A percentile compares a stretch with the other conserved stretches of the same genome.
These are phyloP conservation scores for Punctularia strigosozonata DNA, from an alignment of 768 basidiomycete species.

Conservation along the genomic window DNA sequence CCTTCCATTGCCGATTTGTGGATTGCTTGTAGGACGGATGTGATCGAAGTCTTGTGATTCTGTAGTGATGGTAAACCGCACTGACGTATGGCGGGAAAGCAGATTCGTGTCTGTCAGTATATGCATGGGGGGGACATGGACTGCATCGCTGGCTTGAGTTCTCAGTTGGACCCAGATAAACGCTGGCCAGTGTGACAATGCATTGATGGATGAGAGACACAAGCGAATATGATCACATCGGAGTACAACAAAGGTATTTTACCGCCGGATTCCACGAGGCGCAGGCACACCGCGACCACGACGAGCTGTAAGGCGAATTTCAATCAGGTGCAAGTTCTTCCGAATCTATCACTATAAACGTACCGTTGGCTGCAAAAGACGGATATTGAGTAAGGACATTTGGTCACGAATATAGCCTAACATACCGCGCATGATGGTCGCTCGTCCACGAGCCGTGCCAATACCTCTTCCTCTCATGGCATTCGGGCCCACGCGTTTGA, in stretches of 20 bases:
- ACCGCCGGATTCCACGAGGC: slow-evolving; percentile 73
- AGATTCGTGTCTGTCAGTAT: too few species aligned
- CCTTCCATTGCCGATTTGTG: too few species aligned
- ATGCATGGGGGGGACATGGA: too few species aligned
- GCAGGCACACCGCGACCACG: slow-evolving; percentile 78
- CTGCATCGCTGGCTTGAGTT: too few species aligned
- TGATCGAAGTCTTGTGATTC: too few species aligned
- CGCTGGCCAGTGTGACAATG: too few species aligned
- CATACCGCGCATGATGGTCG: slow-evolving; percentile 96
- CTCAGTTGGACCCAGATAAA: too few species aligned
- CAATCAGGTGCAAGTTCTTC: slow-evolving; percentile 9
- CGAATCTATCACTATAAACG: slow-evolving; percentile 9
- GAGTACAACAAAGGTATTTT: slow-evolving; percentile 21
- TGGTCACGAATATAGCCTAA: slow-evolving; percentile 10
- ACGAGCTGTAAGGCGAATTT: slow-evolving; percentile 41
- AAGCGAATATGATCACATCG: too few species aligned
- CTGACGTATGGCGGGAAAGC: too few species aligned
- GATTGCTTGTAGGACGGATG: too few species aligned
- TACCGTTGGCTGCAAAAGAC: slow-evolving; percentile 61
- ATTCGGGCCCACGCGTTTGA: slow-evolving; percentile 96
- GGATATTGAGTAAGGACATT: slow-evolving; percentile 7
- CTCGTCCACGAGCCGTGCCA: slow-evolving; percentile 96
- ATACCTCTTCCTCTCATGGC: slow-evolving; percentile 99
- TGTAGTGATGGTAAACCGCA: too few species aligned
- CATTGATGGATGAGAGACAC: too few species aligned